These are phyloP conservation scores for Scedosporium aurantiacum DNA, from an alignment of 2,329 filamentous ascomycete genomes.

Conservation along the genomic window DNA sequence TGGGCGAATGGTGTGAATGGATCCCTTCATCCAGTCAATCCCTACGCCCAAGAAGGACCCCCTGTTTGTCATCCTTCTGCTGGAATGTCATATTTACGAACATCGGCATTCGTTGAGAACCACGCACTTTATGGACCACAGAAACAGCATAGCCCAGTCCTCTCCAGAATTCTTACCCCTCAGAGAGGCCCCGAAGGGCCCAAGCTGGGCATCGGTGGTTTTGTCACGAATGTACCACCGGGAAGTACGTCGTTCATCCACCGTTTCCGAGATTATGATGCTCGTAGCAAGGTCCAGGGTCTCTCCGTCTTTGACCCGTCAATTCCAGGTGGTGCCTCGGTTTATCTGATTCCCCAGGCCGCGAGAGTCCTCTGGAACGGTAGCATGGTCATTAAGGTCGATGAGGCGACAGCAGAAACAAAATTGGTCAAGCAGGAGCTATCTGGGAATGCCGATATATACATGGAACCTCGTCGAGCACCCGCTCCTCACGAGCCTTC, in stretches of 20 bases:
- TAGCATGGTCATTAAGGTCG: slow-evolving; percentile 32
- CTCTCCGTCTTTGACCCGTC: slow-evolving; percentile 29
- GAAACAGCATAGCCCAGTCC: slow-evolving; percentile 32
- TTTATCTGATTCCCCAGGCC: slow-evolving; percentile 34
- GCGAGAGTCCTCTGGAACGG: slow-evolving; percentile 39
- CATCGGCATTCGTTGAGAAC: slow-evolving; percentile 42
- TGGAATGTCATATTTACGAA: slow-evolving; percentile 51
- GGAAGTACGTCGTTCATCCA: slow-evolving; percentile 32
- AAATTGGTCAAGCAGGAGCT: slow-evolving; percentile 35
- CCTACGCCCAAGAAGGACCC: slow-evolving; percentile 43
- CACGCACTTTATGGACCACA: slow-evolving; percentile 52
- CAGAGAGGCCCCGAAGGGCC: slow-evolving; percentile 21
- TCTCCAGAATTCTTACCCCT: slow-evolving; percentile 40
- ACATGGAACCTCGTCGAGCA: slow-evolving; percentile 13
- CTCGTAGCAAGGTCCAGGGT: slow-evolving; percentile 5
- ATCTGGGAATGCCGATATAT: slow-evolving; percentile 23
- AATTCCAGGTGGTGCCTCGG: slow-evolving; percentile 41
- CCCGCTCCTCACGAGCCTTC: neutral
- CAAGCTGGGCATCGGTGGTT: slow-evolving; percentile 44
- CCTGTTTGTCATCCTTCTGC: slow-evolving; percentile 51
- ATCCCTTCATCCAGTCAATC: slow-evolving; percentile 16
- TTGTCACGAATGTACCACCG: slow-evolving; percentile 32
- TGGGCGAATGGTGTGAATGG: slow-evolving; percentile 14
- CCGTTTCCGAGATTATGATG: slow-evolving; percentile 10
- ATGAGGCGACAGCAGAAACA: slow-evolving; percentile 25